Base-by-base conservation (phyloP, 192 early-diverging fungal genomes). In the Backusella parvicylindrica region DNA sequence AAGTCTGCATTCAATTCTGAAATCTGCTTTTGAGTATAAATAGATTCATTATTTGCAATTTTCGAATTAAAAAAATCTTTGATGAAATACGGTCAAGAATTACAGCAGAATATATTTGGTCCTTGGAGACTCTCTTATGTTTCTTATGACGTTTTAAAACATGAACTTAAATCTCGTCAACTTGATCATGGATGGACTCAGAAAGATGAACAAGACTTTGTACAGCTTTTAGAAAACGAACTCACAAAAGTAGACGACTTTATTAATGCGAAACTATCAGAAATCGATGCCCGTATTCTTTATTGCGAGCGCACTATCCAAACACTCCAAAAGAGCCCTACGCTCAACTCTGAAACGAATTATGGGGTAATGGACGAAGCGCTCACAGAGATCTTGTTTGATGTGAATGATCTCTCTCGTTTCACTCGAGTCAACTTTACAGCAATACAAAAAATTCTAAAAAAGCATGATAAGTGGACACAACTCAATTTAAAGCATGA, bases 401-500 rank as follows among this genome's bases (percentile, higher is more conserved):
- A 93, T 50, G 86, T 93, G 28, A 93, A 94, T 75, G 91, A 94
- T 76, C 84, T 95, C 65, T 89, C 92, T 64, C 91, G 90, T 74
- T 95, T 90, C 74, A 88, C 90, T n/a, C 84, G 94, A 9, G 86
- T 93, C 75, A 95, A 95, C 84, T 95, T 91, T 76, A 89, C 91
- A 12, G 94, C 91, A 18, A 93, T 95, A 68, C 88, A 91, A 65
- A 93, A 97, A 90, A 97, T 98, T 77, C 86, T 99, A 74, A 99
- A 99, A 81, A 99, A 99, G 84, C 98, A 99, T 81, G 97, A 99
- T 83, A 94, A 71, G 18, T 80, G 79, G 79, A 80, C 79, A 6
- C 26, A 56, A 21, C 26, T 75, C 31, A 66, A 72, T 32, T 30
- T 80, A 16, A 71, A 76, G 28, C 70, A 80, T 28, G 30, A 30